A percentile compares a stretch with the other conserved stretches of the same genome.
These are phyloP conservation scores for Dicorynia guianensis DNA, from an alignment of 306 rosid genomes.

Conservation along the genomic window DNA sequence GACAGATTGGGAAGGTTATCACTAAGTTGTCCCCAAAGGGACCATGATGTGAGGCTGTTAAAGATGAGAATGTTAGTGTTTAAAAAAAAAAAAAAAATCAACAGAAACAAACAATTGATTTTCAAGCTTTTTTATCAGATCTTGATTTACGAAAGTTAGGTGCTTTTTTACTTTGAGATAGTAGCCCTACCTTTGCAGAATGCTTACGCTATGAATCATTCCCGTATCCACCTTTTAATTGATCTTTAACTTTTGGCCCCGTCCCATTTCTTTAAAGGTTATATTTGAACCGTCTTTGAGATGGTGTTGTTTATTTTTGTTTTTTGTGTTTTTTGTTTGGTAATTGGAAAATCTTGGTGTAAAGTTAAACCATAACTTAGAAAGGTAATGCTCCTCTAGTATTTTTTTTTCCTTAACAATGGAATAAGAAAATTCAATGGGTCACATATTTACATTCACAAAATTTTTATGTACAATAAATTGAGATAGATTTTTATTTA, in stretches of 20 bases:
- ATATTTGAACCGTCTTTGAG: not conserved
- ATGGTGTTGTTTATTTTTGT: too few relatives aligned
- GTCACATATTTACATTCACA: too few relatives aligned
- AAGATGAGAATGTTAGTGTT: conserved; percentile 33
- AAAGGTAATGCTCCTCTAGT: too few relatives aligned
- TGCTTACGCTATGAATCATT: conserved; percentile 55
- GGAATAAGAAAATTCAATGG: too few relatives aligned
- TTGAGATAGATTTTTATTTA: too few relatives aligned
- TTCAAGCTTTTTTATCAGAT: conserved; percentile 30
- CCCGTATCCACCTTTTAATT: conserved; percentile 25
- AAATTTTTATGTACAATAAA: too few relatives aligned
- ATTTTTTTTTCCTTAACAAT: too few relatives aligned
- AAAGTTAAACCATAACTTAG: too few relatives aligned
- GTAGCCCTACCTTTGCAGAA: conserved; percentile 48
- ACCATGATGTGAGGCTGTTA: not conserved
- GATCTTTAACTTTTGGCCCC: not conserved
- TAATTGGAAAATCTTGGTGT: not conserved
- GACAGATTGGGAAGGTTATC: too few relatives aligned
- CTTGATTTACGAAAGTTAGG: conserved; percentile 30
- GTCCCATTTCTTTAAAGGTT: not conserved
- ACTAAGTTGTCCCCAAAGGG: too few relatives aligned
- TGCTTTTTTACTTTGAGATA: not conserved
- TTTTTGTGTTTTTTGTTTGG: too few relatives aligned
- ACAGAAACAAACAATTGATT: not conserved
- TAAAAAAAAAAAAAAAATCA: not conserved